phyloP scores from a whole-genome alignment of 83 land plant genomes.

The Larix sibirica region DNA sequence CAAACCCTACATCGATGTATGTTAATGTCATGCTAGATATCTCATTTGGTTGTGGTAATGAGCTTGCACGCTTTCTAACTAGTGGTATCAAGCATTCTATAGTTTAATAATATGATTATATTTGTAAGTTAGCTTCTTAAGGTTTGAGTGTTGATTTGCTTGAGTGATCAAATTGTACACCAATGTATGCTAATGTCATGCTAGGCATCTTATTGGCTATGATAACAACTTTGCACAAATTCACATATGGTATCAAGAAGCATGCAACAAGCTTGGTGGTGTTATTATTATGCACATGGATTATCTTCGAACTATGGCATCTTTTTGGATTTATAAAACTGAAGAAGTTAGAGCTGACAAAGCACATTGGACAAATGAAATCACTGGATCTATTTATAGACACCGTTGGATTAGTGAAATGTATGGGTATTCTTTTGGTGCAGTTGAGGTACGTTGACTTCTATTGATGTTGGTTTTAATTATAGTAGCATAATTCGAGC shows the following conservation, averaged over 20 bases:
- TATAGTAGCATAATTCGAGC: too few relatives aligned
- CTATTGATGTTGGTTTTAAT: neutral
- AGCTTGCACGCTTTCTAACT: slow-evolving; percentile 88
- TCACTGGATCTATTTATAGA: slow-evolving; percentile 85
- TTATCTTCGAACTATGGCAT: slow-evolving; percentile 82
- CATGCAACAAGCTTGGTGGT: slow-evolving; percentile 97
- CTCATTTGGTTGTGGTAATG: slow-evolving; percentile 92
- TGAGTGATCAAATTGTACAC: neutral
- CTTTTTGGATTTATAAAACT: slow-evolving; percentile 89
- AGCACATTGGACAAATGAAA: slow-evolving; percentile 83
- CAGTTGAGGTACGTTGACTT: slow-evolving; percentile 83
- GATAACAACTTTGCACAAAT: slow-evolving; percentile 87
- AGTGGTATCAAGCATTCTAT: slow-evolving; percentile 9
- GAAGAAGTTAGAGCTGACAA: slow-evolving; percentile 95
- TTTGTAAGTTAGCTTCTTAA: too few relatives aligned
- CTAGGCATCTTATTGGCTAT: slow-evolving; percentile 92
- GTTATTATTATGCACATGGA: slow-evolving; percentile 95
- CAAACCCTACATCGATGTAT: neutral
- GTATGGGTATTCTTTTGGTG: slow-evolving; percentile 99
- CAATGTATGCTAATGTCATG: slow-evolving; percentile 16
- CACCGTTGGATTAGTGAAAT: slow-evolving; percentile 99
- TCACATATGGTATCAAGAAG: slow-evolving; percentile 83
- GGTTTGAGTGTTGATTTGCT: too few relatives aligned
- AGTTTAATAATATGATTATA: too few relatives aligned
- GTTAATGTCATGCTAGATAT: slow-evolving; percentile 51